Base-by-base conservation (phyloP, 1,139 yeast species). In the Hyphopichia buzzinii region DNA sequence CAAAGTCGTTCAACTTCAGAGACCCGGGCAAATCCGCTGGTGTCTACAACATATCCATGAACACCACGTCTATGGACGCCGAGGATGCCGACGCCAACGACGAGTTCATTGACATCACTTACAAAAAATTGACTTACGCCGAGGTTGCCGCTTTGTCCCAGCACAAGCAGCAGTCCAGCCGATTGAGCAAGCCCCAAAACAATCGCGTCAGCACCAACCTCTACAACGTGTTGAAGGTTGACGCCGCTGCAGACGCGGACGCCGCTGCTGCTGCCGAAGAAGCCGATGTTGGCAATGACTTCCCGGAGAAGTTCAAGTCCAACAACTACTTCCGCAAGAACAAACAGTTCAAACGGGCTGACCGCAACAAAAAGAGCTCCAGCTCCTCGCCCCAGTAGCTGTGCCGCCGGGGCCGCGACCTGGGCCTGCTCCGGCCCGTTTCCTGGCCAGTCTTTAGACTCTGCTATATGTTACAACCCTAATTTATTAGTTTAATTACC, bases 61-160 rank as follows among this genome's bases (percentile, higher is more conserved):
- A 54, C 30, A 50, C 12, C 37, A 36, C n/a, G 12, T 17, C n/a
- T 8, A n/a, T 16, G 15, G 28, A 24, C 10, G 23, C 23, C 23
- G 57, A 48, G 12, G 54, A 55, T 31, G 19, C n/a, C 12, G 55
- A 47, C 29, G 19, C n/a, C 12, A 54, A 47, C 29, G 66, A 59
- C 31, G 67, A 62, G 31, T 65, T 68, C 39, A 61, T 70, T 26
- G 71, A 65, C 32, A 67, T 71, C 37, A 58, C 59, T 38, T 54
- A 50, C 41, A 57, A 59, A 36, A 61, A 61, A 39, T 57, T 70
- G 47, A 61, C 71, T 19, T 71, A 70, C 40, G 76, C 77, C 12
- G 75, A 71, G 44, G 76, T 61, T 25, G 75, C 76, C 11, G 50
- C 57, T 17, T 43, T 67, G 43, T 54, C 61, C 26, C 46, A 47